Base-by-base conservation (phyloP, 768 basidiomycete genomes). In the Xerocomus potaroensis region DNA sequence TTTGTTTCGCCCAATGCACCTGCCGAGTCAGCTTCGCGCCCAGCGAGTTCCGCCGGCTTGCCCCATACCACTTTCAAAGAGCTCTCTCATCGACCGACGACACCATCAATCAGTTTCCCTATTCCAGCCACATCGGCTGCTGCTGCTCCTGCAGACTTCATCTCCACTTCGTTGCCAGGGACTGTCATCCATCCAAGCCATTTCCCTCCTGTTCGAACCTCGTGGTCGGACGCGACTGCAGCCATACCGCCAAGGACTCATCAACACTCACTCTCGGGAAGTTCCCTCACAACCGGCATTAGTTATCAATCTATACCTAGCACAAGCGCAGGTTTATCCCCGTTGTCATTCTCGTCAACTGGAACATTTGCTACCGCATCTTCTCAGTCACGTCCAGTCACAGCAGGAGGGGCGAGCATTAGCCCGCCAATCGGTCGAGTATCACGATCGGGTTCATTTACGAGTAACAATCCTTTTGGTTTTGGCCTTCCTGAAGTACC, bases 391-490 rank as follows among this genome's bases (percentile, higher is more conserved):
- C 62, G 50, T 33, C 44, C 64, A 41, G 22, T 55, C 39, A 29
- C 63, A 5, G 43, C 41, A 27, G 49, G 48, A 36, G 61, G 56
- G 0, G 46, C 56, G 0, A 64, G 62, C 7, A 66, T 66, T 34
- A 68, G 61, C 32, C 63, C 65, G 3, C 63, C 68, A 24, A 68
- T 79, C 43, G 79, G 80, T 26, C 69, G 79, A 48, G 74, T 81
- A 69, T 77, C 77, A 33, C 73, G 79, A 36, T 80, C 80, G 21
- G 75, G 78, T 42, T 81, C 80, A 19, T 70, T 81, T 47, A 76
- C 70, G 38, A 75, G 72, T 26, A 60, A 69, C 48, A 76, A 67
- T 48, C 50, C 69, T 4, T 74, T 72, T 55, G 45, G 63, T 10
- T 73, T 70, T 48, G 61, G 66, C 64, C 57, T 66, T n/a, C 55